These are phyloP conservation scores for Plasmodium vinckei DNA, from an alignment of 169 alveolate genomes.

Conservation along the genomic window DNA sequence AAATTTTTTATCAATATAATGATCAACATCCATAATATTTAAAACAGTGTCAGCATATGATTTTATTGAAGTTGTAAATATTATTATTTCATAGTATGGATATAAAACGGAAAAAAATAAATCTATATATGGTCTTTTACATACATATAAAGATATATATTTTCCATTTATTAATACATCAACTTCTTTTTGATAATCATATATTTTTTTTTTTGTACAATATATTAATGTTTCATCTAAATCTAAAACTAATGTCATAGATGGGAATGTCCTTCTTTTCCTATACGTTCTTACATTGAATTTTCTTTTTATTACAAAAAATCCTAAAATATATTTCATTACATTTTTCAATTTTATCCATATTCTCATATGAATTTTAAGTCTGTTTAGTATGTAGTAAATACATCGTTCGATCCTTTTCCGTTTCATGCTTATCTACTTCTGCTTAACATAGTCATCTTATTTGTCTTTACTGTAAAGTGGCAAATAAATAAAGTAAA, in stretches of 20 bases:
- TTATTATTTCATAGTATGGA: slow-evolving; percentile 78
- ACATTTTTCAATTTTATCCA: slow-evolving; percentile 48
- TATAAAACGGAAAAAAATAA: slow-evolving; percentile 75
- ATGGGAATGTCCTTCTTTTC: slow-evolving; percentile 40
- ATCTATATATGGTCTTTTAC: slow-evolving; percentile 82
- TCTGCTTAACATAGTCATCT: neutral
- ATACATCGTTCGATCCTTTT: slow-evolving; percentile 46
- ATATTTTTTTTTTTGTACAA: slow-evolving; percentile 53
- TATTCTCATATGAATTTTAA: slow-evolving; percentile 26
- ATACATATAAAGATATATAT: slow-evolving; percentile 68
- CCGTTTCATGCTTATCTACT: slow-evolving; percentile 29
- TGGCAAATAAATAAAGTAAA: too few relatives aligned
- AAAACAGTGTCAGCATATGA: slow-evolving; percentile 80
- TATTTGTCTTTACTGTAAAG: too few relatives aligned
- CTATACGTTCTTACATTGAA: slow-evolving; percentile 37
- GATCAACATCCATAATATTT: slow-evolving; percentile 78
- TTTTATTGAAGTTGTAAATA: slow-evolving; percentile 76
- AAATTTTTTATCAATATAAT: slow-evolving; percentile 78
- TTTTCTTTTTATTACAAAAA: slow-evolving; percentile 9
- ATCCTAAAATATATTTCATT: slow-evolving; percentile 10
- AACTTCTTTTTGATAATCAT: slow-evolving; percentile 53
- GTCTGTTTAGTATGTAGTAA: slow-evolving; percentile 28
- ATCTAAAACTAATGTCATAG: slow-evolving; percentile 82
- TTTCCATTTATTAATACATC: slow-evolving; percentile 75
- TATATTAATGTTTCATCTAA: slow-evolving; percentile 83